These are phyloP conservation scores for Eucalyptus decipiens DNA, from an alignment of 345 rosid genomes.

Conservation along the genomic window DNA sequence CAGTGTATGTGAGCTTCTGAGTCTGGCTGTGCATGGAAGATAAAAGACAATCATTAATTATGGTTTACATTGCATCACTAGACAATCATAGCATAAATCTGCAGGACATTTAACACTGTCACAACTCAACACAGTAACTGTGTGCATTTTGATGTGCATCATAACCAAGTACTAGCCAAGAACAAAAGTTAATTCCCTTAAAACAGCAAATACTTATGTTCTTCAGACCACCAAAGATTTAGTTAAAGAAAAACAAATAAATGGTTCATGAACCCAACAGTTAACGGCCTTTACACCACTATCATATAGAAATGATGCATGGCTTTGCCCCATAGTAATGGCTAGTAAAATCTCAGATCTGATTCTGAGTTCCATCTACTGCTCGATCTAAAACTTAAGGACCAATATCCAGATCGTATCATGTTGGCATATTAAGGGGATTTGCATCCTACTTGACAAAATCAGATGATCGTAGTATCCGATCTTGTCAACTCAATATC, in stretches of 20 bases:
- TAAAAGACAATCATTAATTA: background rate
- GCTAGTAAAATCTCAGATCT: background rate
- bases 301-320: background rate
- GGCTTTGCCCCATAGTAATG: background rate
- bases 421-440: background rate
- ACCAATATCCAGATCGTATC: background rate
- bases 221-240: background rate
- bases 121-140: background rate
- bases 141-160: background rate
- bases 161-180: background rate
- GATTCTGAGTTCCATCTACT: background rate
- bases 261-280: background rate
- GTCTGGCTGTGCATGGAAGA: slow-evolving; percentile 31
- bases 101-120: background rate
- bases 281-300: background rate
- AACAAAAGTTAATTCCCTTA: background rate
- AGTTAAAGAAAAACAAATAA: background rate
- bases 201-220: background rate
- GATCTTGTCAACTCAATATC: background rate
- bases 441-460: background rate
- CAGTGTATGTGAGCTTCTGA: slow-evolving; percentile 72
- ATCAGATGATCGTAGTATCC: background rate
- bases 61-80: background rate
- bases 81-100: background rate
- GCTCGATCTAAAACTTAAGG: background rate